Evolutionary conservation across 176 grass and related monocot genomes (phyloP), one percentile per base, ranked within the genome.

Genomic region (Carex parvula): DNA sequence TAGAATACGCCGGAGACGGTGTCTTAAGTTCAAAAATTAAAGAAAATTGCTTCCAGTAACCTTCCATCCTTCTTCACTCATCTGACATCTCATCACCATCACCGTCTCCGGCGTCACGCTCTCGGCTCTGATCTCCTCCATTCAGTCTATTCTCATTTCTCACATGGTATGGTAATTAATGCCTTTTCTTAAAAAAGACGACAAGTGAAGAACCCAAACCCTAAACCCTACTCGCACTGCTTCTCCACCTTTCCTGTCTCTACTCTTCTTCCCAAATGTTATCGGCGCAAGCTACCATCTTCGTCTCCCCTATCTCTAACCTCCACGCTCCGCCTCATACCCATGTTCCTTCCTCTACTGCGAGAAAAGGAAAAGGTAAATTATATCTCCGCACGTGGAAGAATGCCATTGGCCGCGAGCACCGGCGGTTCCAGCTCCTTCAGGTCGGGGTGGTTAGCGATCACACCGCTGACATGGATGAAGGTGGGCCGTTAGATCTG

Each of bases 371-470:
- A 1, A 82, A 53, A 72, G 80, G 85, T 2, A 81, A 65, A 13
- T 84, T 87, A 64, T 94, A 91, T 88, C 92, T 92, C 29, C 87
- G 82, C 70, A 92, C 94, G 81, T 94, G 90, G 90, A 92, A 74
- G 83, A 91, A 91, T 84, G 92, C 90, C 13, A 81, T 87, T 85
- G 87, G 89, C 37, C 83, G 92, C 35, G 81, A 92, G 84, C 84
- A 86, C 13, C 72, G 85, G 1, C 92, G 90, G 3, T 84, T 83
- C 55, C 70, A 60, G 14, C 50, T 80, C 3, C 87, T 84, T 60
- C 77, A 65, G 33, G 35, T 80, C 0, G 79, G 91, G 2, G 79
- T 86, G 83, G 61, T 83, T 7, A 58, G 80, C 0, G 75, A 80
- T 29, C 48, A 60, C 20, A 42, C 18, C 4, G 39, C 85, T 22